Base-by-base conservation (phyloP, 2,329 filamentous ascomycete genomes). In the Fusarium tupiense region DNA sequence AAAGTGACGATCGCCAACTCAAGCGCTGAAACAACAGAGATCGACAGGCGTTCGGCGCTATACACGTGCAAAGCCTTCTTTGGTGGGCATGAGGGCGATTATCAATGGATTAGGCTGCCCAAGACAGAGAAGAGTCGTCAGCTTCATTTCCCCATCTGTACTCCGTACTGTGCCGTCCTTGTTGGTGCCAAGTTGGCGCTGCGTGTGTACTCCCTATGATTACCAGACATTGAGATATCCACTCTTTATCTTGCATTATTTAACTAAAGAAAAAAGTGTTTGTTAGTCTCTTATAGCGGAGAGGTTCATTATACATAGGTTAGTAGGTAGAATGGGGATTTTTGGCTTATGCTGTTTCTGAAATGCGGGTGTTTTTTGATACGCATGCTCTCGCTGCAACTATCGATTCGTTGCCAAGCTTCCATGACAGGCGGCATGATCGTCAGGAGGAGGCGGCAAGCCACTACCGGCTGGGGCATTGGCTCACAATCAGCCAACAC, bases 381-480 rank as follows among this genome's bases (percentile, higher is more conserved):
- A 72, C 61, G 67, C 41, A 40, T 47, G 24, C 43, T 68, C 40
- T 60, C 46, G n/a, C 69, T 61, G 31, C 54, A 63, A 54, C 58
- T 54, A 64, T 53, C 58, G 52, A 70, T 63, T 63, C 60, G 59
- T 62, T 73, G 62, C 71, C 67, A 76, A 75, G 69, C 69, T 67
- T 67, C 44, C 35, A 61, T 67, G 61, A 62, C 59, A 69, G 61
- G 47, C 57, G 40, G 66, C 61, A 64, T 61, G 75, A 76, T 77
- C 73, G 64, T 76, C 75, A 77, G 75, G 76, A 75, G 75, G 76
- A 71, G 65, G 72, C 64, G 68, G 64, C 61, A 72, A 68, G 67
- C 73, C 69, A 75, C 75, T 73, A 71, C 64, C 66, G 65, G 47
- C 69, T 59, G 53, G 54, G 71, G 63, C 67, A 61, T 65, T 73